Evolutionary conservation across 352 stramenopile species (phyloP).

Genomic region (Phytophthora colocasiae): DNA sequence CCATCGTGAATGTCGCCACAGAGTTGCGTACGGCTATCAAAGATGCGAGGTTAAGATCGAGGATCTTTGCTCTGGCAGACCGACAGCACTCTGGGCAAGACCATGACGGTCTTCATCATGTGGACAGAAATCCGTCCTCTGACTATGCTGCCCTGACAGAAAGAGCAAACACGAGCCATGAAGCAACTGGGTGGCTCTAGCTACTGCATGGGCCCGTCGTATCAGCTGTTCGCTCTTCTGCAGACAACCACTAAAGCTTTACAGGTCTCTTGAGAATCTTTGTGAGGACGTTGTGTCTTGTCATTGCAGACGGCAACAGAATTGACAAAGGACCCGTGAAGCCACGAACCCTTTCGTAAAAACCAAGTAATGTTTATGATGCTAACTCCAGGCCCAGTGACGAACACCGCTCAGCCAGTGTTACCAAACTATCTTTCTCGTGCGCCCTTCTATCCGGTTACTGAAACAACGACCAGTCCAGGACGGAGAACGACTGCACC

Average conservation of each 20-base stretch:
- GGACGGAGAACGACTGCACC: slow-evolving; percentile 66
- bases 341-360: too few relatives aligned
- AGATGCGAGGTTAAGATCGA: too few relatives aligned
- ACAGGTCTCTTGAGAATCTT: slow-evolving; percentile 74
- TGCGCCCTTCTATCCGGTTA: slow-evolving; percentile 14
- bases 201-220: slow-evolving; percentile 55
- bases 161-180: slow-evolving; percentile 64
- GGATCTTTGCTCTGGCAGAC: too few relatives aligned
- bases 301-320: slow-evolving; percentile 53
- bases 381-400: background rate
- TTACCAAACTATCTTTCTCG: background rate
- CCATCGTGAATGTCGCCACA: too few relatives aligned
- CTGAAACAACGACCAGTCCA: slow-evolving; percentile 75
- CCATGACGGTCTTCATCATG: slow-evolving; percentile 59
- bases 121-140: slow-evolving; percentile 57
- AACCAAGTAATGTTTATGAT: background rate
- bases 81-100: slow-evolving; percentile 37
- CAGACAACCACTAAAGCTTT: slow-evolving; percentile 36
- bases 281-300: slow-evolving; percentile 51
- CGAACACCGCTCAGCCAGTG: background rate
- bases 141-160: slow-evolving; percentile 64
- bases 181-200: slow-evolving; percentile 69
- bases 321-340: slow-evolving; percentile 14
- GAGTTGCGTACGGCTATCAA: too few relatives aligned
- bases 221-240: slow-evolving; percentile 50